Evolutionary conservation across 1,284 basidiomycete genomes (phyloP), one percentile per base, ranked within the genome.

Genomic region (Trichosporon coremiiforme): DNA sequence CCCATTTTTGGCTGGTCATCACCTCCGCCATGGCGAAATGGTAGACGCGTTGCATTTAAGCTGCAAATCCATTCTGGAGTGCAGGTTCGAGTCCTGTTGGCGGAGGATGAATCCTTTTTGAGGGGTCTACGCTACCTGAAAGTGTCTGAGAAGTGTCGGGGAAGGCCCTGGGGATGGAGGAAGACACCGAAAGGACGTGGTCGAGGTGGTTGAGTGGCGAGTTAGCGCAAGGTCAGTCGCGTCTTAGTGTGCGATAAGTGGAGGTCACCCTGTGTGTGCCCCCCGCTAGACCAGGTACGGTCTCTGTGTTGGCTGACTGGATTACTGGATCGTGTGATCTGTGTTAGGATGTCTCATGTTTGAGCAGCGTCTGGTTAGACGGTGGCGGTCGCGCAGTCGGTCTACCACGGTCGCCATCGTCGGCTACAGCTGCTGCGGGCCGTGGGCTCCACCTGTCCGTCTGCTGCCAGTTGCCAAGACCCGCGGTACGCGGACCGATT

Each of bases 51-150:
- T 66, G 66, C 36, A 60, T 66, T 62, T 57, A 36, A 38, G 35
- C 65, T 53, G 65, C 47, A 62, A 41, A 45, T 62, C 66, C 36
- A 41, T 60, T n/a, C 53, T 41, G 55, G 68, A 50, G 68, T 68
- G 55, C 55, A 66, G 68, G 68, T 66, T 69, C 64, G 68, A 69
- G 68, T 62, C 68, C 68, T 62, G 64, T 63, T 47, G 68, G 64
- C 68, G 68, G 68, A 66, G 66, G 13, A n/a, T n/a, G 64, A 36
- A 62, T 9, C 68, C 13, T 66, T 63, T 69, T 68, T 68, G 57
- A 65, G 38, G 25, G 10, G 9, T 45, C 38, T 36, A 47, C 20
- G 57, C 57, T 33, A 17, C 20, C 55, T 31, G 25, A 13, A 5
- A 12, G 55, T 55, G 53, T 57, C 53, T 57, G 25, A 57, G 53